Evolutionary conservation across 768 basidiomycete genomes (phyloP).

Genomic region (Austroboletus festivus): DNA sequence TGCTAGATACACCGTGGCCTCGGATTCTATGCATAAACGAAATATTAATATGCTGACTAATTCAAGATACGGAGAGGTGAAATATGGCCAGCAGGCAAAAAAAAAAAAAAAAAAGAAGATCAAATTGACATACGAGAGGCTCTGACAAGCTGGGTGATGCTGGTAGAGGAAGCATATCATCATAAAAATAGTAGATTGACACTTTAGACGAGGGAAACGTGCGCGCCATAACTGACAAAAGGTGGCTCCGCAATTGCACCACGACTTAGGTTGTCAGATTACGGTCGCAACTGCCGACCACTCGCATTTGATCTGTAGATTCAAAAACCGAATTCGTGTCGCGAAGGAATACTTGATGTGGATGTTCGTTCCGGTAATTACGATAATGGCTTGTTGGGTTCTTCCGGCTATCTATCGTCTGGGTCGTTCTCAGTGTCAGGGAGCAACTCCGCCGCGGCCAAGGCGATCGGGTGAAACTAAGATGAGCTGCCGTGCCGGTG

Average conservation of each 20-base stretch:
- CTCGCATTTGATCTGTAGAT: slow-evolving; percentile 1
- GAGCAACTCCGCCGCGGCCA: slow-evolving; percentile 7
- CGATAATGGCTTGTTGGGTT: slow-evolving; percentile 4
- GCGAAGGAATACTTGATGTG: slow-evolving; percentile 2
- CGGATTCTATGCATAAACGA: slow-evolving; percentile 3
- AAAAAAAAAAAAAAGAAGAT: too few relatives aligned
- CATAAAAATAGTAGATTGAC: background rate
- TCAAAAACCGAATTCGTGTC: background rate
- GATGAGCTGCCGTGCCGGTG: slow-evolving; percentile 12
- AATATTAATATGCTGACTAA: too few relatives aligned
- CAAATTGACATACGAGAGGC: too few relatives aligned
- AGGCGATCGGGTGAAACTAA: slow-evolving; percentile 12
- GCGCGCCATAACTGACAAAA: slow-evolving; percentile 5
- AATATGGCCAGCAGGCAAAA: background rate
- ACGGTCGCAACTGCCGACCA: background rate
- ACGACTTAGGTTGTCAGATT: background rate
- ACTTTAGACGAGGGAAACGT: slow-evolving; percentile 10
- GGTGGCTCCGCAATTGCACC: background rate
- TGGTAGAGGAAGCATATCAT: background rate
- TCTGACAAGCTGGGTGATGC: too few relatives aligned
- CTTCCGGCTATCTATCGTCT: slow-evolving; percentile 13
- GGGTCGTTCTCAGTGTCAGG: background rate
- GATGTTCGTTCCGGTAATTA: slow-evolving; percentile 10
- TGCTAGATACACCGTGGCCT: slow-evolving; percentile 1
- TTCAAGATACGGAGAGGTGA: too few relatives aligned